These are phyloP conservation scores for Pharnaceum exiguum DNA, from an alignment of 148 eudicot species.

Conservation along the genomic window DNA sequence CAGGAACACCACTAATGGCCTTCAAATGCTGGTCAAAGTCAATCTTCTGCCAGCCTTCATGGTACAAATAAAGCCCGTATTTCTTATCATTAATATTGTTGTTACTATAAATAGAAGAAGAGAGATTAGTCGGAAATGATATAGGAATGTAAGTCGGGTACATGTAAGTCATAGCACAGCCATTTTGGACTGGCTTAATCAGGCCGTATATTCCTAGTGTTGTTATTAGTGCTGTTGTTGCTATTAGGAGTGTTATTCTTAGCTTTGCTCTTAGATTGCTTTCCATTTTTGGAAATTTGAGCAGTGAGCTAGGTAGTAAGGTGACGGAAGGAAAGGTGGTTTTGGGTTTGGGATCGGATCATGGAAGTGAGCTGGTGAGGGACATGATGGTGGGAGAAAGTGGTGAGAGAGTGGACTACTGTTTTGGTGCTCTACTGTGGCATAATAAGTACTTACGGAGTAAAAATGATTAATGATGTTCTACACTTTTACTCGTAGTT, in stretches of 20 bases:
- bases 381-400: too few species aligned
- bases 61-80: constrained; percentile 82
- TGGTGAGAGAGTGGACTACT: too few species aligned
- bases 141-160: constrained; percentile 93
- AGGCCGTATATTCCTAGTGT: constrained; percentile 51
- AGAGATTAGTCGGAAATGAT: constrained; percentile 45
- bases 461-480: too few species aligned
- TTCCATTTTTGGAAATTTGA: constrained; percentile 28
- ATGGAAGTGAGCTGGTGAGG: too few species aligned
- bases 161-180: constrained; percentile 93
- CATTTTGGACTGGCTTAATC: constrained; percentile 59
- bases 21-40: constrained; percentile 74
- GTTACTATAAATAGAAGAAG: too few species aligned
- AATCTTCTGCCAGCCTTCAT: constrained; percentile 95
- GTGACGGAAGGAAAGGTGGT: constrained; percentile 72
- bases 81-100: too few species aligned
- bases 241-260: constrained; percentile 40
- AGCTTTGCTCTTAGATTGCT: constrained; percentile 43
- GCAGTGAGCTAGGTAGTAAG: constrained; percentile 58
- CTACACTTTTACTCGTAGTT: too few species aligned
- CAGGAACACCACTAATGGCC: constrained; percentile 71
- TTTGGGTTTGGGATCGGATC: too few species aligned
- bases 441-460: too few species aligned
- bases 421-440: too few species aligned
- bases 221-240: constrained; percentile 34